Conservation (phyloP, 257 asterid genomes). For the Rauvolfia tetraphylla region DNA sequence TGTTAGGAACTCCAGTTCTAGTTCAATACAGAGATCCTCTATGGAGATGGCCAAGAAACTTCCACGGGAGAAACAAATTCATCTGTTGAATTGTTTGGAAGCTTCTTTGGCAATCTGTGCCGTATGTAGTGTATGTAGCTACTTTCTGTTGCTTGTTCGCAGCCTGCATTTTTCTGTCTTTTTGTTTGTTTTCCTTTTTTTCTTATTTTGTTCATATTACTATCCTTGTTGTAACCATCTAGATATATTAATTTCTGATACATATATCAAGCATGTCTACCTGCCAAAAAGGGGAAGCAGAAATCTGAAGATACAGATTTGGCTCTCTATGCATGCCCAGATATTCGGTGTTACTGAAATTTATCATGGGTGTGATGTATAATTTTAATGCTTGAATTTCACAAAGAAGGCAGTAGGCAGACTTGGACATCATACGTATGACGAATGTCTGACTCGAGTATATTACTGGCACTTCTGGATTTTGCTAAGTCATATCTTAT, state of each 20-base stretch:
- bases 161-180: neutral
- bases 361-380: neutral
- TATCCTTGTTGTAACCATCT: neutral
- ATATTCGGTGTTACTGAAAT: neutral
- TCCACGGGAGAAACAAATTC: slow-evolving; percentile 55
- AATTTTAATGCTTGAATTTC: neutral
- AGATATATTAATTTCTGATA: neutral
- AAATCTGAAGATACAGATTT: neutral
- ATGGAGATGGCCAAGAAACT: slow-evolving; percentile 77
- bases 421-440: neutral
- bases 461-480: neutral
- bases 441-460: neutral
- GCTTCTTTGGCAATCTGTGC: slow-evolving; percentile 86
- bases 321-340: neutral
- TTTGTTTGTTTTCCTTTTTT: neutral
- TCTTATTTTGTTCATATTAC: neutral
- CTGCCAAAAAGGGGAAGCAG: neutral
- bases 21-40: slow-evolving; percentile 58
- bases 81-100: slow-evolving; percentile 77
- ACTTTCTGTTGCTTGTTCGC: neutral
- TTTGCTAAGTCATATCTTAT: neutral
- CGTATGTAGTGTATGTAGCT: slow-evolving; percentile 74
- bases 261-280: no score
- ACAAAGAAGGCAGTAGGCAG: neutral
- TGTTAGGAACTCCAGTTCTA: slow-evolving; percentile 60